Conservation (phyloP, 495 filamentous ascomycete genomes). For the Eremomyces bilateralis region DNA sequence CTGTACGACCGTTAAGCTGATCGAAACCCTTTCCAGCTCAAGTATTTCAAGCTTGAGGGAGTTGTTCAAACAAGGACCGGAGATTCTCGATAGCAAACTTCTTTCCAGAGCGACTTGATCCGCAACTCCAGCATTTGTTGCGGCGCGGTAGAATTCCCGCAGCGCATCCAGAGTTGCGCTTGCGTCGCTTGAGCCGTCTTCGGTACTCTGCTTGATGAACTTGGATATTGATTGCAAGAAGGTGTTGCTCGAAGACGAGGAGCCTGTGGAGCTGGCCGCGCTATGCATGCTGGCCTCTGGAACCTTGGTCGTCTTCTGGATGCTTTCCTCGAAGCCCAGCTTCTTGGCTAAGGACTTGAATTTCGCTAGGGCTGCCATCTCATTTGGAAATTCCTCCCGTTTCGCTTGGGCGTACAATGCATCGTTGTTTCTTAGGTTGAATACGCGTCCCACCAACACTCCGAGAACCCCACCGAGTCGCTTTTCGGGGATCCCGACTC, state of each 20-base stretch:
- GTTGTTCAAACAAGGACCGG: conserved; percentile 7
- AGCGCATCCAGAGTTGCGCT: neutral
- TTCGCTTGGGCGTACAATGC: conserved; percentile 1
- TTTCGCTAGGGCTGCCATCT: neutral
- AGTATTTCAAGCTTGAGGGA: conserved; percentile 52
- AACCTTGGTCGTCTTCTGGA: neutral
- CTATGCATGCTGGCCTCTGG: neutral
- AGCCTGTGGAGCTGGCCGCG: neutral
- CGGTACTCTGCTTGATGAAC: neutral
- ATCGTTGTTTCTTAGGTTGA: conserved; percentile 31
- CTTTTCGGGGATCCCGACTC: conserved; percentile 16
- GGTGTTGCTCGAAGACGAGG: neutral
- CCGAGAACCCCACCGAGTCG: conserved; percentile 50
- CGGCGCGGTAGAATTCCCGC: neutral
- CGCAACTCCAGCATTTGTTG: neutral
- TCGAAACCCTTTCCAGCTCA: conserved; percentile 61
- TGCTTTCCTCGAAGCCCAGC: neutral
- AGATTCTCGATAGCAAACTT: neutral
- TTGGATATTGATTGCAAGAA: neutral
- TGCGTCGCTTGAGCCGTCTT: neutral
- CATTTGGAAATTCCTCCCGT: conserved; percentile 2
- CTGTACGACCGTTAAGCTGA: conserved; percentile 46
- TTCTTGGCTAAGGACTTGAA: neutral
- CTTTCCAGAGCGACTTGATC: neutral
- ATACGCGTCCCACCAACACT: conserved; percentile 42